A percentile compares a stretch with the other conserved stretches of the same genome.
Evolutionary conservation across 352 stramenopile genomes (phyloP).

Genomic region (Phytophthora melonis): DNA sequence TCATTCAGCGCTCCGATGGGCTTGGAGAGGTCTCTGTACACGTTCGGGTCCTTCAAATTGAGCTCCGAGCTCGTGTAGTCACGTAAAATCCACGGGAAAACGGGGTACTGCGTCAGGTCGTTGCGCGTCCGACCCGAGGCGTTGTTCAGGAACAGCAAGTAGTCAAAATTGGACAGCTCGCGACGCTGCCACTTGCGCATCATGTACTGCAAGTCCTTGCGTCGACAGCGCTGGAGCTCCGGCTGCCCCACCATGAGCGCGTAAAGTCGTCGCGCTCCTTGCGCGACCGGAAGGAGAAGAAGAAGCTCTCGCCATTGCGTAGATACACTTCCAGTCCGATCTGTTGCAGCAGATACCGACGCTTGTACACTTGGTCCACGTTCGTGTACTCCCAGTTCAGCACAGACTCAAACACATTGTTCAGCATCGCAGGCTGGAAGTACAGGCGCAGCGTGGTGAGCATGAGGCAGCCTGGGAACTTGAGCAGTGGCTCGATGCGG

Average conservation of each 20-base stretch:
- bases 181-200: slow-evolving; percentile 74
- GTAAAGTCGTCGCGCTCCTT: slow-evolving; percentile 84
- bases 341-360: slow-evolving; percentile 89
- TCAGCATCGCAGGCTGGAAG: slow-evolving; percentile 93
- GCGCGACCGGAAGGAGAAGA: slow-evolving; percentile 81
- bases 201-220: slow-evolving; percentile 65
- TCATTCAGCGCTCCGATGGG: slow-evolving; percentile 94
- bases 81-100: slow-evolving; percentile 96
- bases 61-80: slow-evolving; percentile 89
- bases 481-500: slow-evolving; percentile 88
- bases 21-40: slow-evolving; percentile 93
- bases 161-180: slow-evolving; percentile 95
- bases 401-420: slow-evolving; percentile 92
- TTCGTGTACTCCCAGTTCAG: slow-evolving; percentile 84
- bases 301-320: slow-evolving; percentile 72
- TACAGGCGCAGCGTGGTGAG: slow-evolving; percentile 84
- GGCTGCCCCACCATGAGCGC: slow-evolving; percentile 68
- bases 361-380: slow-evolving; percentile 87
- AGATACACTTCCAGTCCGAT: slow-evolving; percentile 90
- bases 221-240: slow-evolving; percentile 52
- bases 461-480: slow-evolving; percentile 90
- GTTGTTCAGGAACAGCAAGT: slow-evolving; percentile 90
- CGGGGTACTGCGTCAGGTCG: slow-evolving; percentile 94
- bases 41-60: slow-evolving; percentile 77
- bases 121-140: slow-evolving; percentile 81